Conservation (phyloP, 2,329 filamentous ascomycete species). For the Sporothrix phasma region DNA sequence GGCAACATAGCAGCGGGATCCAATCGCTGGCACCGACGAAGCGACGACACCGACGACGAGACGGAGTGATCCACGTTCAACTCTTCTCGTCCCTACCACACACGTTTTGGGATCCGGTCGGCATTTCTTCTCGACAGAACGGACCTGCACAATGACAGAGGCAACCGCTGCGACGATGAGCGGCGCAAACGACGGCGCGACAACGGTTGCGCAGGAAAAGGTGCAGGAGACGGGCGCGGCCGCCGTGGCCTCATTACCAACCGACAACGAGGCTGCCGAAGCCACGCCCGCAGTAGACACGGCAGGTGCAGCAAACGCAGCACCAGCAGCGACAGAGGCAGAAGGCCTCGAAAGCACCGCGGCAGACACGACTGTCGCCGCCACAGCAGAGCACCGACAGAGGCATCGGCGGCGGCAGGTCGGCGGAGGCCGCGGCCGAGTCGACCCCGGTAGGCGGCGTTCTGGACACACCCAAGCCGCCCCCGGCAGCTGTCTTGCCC, state of each 20-base stretch:
- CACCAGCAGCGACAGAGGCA: not conserved
- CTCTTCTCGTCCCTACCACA: too few relatives aligned
- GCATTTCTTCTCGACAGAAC: not conserved
- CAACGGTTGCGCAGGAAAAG: slow-evolving; percentile 19
- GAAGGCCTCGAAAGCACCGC: not conserved
- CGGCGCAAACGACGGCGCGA: slow-evolving; percentile 19
- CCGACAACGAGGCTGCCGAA: not conserved
- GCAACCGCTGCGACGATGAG: slow-evolving; percentile 14
- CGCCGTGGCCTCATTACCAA: not conserved
- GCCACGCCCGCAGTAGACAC: slow-evolving; percentile 19
- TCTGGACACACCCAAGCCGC: slow-evolving; percentile 5
- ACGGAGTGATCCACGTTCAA: not conserved
- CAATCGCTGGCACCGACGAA: not conserved
- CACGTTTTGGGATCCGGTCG: not conserved
- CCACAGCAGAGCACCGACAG: too few relatives aligned
- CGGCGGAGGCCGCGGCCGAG: not conserved
- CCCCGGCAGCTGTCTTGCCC: slow-evolving; percentile 3
- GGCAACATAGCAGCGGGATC: not conserved
- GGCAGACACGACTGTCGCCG: too few relatives aligned
- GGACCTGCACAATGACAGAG: slow-evolving; percentile 16
- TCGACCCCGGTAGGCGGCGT: not conserved
- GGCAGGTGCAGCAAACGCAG: too few relatives aligned
- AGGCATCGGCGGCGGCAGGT: not conserved
- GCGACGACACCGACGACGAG: not conserved
- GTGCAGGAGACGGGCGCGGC: slow-evolving; percentile 24